Evolutionary conservation across 495 filamentous ascomycete species (phyloP).

Genomic region (Penicillium canariense): DNA sequence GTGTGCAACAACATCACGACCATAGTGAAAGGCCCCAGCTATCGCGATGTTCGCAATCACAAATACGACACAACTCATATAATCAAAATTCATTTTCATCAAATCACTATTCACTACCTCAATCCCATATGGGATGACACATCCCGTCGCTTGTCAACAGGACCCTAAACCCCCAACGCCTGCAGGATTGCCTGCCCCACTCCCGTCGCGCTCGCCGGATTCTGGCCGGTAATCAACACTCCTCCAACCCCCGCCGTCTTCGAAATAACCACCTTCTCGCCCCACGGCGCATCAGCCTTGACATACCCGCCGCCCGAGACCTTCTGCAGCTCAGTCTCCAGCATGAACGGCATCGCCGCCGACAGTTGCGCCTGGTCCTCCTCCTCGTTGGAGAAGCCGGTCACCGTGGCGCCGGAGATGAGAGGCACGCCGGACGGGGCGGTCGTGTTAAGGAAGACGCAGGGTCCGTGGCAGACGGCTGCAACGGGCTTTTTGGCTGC

Average conservation of each 20-base stretch:
- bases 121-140: no score
- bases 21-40: no score
- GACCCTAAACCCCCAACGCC: slow-evolving; percentile 35
- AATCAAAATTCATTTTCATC: no score
- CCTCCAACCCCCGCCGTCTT: slow-evolving; percentile 37
- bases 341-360: slow-evolving; percentile 57
- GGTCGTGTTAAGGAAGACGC: slow-evolving; percentile 58
- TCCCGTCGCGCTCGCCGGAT: slow-evolving; percentile 61
- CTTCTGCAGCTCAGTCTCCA: slow-evolving; percentile 57
- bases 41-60: no score
- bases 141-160: background rate
- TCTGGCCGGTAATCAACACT: slow-evolving; percentile 71
- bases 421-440: slow-evolving; percentile 49
- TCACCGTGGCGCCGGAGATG: slow-evolving; percentile 56
- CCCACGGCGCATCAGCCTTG: slow-evolving; percentile 59
- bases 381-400: slow-evolving; percentile 68
- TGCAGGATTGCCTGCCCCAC: slow-evolving; percentile 53
- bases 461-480: slow-evolving; percentile 69
- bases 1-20: no score
- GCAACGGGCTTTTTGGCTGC: slow-evolving; percentile 58
- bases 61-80: no score
- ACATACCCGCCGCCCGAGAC: slow-evolving; percentile 53
- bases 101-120: no score
- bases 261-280: slow-evolving; percentile 57
- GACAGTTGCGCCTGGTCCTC: slow-evolving; percentile 54